A percentile compares a stretch with the other conserved stretches of the same genome.
These are phyloP conservation scores for Hippophae rhamnoides DNA, from an alignment of 306 rosid genomes.

Conservation along the genomic window DNA sequence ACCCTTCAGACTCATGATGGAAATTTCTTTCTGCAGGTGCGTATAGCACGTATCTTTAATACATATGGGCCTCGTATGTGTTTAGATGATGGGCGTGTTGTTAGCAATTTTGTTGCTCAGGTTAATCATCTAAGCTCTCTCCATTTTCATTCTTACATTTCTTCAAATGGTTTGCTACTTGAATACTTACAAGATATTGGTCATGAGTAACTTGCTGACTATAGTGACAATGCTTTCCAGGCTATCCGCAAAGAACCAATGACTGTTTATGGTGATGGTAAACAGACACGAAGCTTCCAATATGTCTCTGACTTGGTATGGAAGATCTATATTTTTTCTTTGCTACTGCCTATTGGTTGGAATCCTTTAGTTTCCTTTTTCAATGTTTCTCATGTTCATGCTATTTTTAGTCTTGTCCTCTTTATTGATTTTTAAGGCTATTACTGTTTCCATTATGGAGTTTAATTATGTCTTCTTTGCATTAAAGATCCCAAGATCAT, in stretches of 20 bases:
- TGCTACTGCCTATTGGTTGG: not conserved
- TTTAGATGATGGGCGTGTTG: conserved; percentile 99
- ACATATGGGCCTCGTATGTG: conserved; percentile 97
- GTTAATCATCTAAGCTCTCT: conserved; percentile 24
- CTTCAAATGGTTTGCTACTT: not conserved
- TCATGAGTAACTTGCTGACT: conserved; percentile 1
- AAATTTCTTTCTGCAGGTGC: conserved; percentile 52
- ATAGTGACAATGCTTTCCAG: conserved; percentile 27
- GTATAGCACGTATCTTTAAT: conserved; percentile 92
- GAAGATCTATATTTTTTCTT: not conserved
- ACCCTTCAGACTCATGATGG: conserved; percentile 16
- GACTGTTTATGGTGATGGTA: conserved; percentile 95
- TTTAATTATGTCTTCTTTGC: not conserved
- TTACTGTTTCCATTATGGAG: not conserved
- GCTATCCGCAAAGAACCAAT: conserved; percentile 86
- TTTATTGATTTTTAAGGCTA: not conserved
- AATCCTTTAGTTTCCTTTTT: not conserved
- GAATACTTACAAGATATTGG: conserved; percentile 4
- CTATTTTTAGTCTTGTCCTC: too few species aligned
- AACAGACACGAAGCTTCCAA: conserved; percentile 97
- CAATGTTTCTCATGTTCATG: not conserved
- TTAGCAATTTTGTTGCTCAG: conserved; percentile 97
- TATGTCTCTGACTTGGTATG: conserved; percentile 91
- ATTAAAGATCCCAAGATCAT: conserved; percentile 5
- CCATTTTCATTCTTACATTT: not conserved